These are phyloP conservation scores for Venturia aucupariae DNA, from an alignment of 2,329 filamentous ascomycete species.

Conservation along the genomic window DNA sequence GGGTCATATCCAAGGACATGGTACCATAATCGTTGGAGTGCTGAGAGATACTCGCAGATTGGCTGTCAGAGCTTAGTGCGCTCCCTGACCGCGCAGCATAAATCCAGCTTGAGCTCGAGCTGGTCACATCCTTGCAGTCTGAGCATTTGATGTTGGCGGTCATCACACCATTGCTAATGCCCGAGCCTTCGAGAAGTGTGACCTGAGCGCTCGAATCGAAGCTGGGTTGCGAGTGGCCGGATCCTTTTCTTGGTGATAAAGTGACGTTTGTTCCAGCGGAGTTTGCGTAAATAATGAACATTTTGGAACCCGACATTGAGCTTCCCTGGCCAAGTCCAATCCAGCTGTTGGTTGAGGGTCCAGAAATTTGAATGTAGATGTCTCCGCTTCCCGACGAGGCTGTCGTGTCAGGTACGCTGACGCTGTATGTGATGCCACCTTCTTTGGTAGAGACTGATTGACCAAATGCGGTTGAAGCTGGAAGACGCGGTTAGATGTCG, in stretches of 20 bases:
- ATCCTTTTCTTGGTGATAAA: slow-evolving; percentile 42
- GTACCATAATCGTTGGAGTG: slow-evolving; percentile 34
- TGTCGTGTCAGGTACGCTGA: slow-evolving; percentile 47
- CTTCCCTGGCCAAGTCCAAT: slow-evolving; percentile 47
- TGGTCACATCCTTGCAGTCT: slow-evolving; percentile 37
- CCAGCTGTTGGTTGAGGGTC: slow-evolving; percentile 45
- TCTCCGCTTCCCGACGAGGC: slow-evolving; percentile 43
- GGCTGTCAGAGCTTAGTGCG: slow-evolving; percentile 39
- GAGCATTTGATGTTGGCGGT: slow-evolving; percentile 47
- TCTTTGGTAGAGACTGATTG: slow-evolving; percentile 13
- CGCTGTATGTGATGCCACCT: slow-evolving; percentile 35
- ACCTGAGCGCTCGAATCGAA: slow-evolving; percentile 35
- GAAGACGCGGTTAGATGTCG: neutral
- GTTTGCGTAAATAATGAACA: slow-evolving; percentile 50
- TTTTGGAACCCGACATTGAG: slow-evolving; percentile 46
- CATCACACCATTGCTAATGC: slow-evolving; percentile 44
- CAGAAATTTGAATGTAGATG: slow-evolving; percentile 49
- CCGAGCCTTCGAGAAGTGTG: slow-evolving; percentile 44
- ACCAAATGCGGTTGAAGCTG: slow-evolving; percentile 14
- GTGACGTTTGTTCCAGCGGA: slow-evolving; percentile 46
- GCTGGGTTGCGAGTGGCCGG: slow-evolving; percentile 35
- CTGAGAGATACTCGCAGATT: slow-evolving; percentile 33
- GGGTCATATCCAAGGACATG: slow-evolving; percentile 40
- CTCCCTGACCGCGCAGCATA: slow-evolving; percentile 38
- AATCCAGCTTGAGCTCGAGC: slow-evolving; percentile 40